Conservation (phyloP, 345 rosid species). For the Psidium friedrichsthalianum region DNA sequence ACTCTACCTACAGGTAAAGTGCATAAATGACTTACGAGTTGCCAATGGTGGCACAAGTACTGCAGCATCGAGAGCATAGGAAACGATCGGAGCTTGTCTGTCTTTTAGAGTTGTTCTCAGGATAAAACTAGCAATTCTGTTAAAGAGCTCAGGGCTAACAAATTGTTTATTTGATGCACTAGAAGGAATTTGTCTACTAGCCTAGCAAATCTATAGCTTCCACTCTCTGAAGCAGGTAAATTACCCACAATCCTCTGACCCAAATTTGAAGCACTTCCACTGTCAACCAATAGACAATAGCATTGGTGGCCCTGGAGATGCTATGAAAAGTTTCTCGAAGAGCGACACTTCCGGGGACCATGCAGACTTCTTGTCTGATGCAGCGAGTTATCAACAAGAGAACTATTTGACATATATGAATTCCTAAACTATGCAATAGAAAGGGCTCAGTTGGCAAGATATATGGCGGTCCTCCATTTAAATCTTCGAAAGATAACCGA, state of each 20-base stretch:
- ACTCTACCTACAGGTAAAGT: background rate
- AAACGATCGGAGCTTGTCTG: conserved; percentile 39
- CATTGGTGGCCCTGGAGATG: conserved; percentile 51
- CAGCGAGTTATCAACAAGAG: conserved; percentile 15
- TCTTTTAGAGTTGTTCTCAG: conserved; percentile 45
- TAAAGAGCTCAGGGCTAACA: conserved; percentile 19
- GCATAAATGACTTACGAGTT: conserved; percentile 40
- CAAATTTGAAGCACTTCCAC: conserved; percentile 34
- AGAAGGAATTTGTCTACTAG: conserved; percentile 23
- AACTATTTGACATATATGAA: conserved; percentile 22
- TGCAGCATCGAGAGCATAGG: conserved; percentile 62
- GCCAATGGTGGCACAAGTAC: conserved; percentile 45
- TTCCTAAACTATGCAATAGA: conserved; percentile 22
- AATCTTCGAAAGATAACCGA: conserved; percentile 38
- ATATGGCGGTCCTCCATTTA: conserved; percentile 29
- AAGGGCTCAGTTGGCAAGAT: conserved; percentile 39
- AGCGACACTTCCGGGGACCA: conserved; percentile 33
- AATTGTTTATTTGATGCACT: conserved; percentile 12
- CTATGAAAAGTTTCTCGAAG: conserved; percentile 50
- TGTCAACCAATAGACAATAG: conserved; percentile 40
- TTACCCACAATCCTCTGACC: conserved; percentile 22
- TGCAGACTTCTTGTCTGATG: conserved; percentile 19
- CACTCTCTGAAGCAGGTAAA: conserved; percentile 14
- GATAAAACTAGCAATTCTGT: conserved; percentile 31
- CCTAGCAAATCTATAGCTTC: conserved; percentile 16